phyloP scores from a whole-genome alignment of 495 filamentous ascomycete species.

The Ramalina peruviana region DNA sequence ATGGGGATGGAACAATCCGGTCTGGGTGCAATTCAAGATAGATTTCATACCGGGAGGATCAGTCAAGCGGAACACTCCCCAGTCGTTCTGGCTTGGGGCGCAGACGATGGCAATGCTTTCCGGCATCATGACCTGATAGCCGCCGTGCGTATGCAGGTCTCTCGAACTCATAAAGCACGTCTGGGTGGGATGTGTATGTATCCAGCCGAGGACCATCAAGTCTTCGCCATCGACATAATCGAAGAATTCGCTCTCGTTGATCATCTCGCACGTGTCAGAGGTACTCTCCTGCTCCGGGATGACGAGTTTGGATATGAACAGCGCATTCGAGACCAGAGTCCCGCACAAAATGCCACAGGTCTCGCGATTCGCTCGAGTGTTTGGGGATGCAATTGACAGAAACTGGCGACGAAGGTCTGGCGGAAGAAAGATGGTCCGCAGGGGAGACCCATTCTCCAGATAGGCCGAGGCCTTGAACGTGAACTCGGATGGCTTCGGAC shows the following conservation, averaged over 20 bases:
- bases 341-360: conserved; percentile 92
- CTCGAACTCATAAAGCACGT: conserved; percentile 95
- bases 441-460: conserved; percentile 72
- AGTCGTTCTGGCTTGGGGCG: conserved; percentile 66
- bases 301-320: conserved; percentile 76
- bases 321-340: conserved; percentile 76
- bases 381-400: conserved; percentile 52
- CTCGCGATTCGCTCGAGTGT: conserved; percentile 72
- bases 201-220: conserved; percentile 87
- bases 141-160: conserved; percentile 82
- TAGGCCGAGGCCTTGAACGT: conserved; percentile 79
- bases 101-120: conserved; percentile 97
- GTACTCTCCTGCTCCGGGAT: conserved; percentile 86
- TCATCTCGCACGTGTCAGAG: conserved; percentile 83
- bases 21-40: conserved; percentile 60
- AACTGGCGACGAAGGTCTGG: conserved; percentile 57
- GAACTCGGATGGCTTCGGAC: conserved; percentile 38
- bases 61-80: conserved; percentile 84
- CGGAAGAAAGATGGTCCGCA: conserved; percentile 81
- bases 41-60: conserved; percentile 78
- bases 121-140: conserved; percentile 86
- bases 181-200: conserved; percentile 92
- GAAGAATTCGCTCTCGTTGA: conserved; percentile 68
- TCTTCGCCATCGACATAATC: conserved; percentile 80
- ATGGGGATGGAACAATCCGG: conserved; percentile 75